phyloP scores from a whole-genome alignment of 169 alveolate species.

The Sarcocystis neurona region DNA sequence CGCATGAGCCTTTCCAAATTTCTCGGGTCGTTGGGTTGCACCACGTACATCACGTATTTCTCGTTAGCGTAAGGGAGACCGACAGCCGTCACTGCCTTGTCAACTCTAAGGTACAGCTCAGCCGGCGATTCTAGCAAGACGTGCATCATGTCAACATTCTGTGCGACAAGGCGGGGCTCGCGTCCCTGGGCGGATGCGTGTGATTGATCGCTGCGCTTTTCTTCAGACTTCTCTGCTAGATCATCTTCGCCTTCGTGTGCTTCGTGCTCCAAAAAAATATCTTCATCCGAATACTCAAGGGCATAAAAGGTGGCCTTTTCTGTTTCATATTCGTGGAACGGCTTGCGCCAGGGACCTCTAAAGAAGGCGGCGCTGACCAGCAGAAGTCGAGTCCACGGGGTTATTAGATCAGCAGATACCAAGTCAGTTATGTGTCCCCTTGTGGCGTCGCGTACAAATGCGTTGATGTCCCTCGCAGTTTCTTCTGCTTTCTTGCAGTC shows the following conservation, averaged over 20 bases:
- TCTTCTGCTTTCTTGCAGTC: background rate
- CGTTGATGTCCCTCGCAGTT: constrained; percentile 49
- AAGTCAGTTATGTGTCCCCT: constrained; percentile 39
- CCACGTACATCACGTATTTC: constrained; percentile 27
- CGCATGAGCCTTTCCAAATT: constrained; percentile 27
- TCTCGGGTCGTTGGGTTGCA: constrained; percentile 36
- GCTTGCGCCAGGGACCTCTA: constrained; percentile 36
- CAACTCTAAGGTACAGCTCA: background rate
- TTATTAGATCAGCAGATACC: background rate
- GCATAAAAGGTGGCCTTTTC: constrained; percentile 23
- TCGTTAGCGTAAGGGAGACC: constrained; percentile 52
- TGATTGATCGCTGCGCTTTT: too few relatives aligned
- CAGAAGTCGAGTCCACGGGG: constrained; percentile 19
- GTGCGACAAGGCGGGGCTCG: background rate
- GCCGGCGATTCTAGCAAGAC: constrained; percentile 47
- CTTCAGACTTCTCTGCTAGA: too few relatives aligned
- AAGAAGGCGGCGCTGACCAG: constrained; percentile 51
- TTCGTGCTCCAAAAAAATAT: too few relatives aligned
- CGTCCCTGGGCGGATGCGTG: too few relatives aligned
- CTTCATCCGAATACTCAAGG: background rate
- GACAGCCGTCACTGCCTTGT: constrained; percentile 17
- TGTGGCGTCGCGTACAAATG: constrained; percentile 42
- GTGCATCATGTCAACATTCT: constrained; percentile 35
- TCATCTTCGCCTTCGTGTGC: too few relatives aligned
- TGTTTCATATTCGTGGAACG: constrained; percentile 1